phyloP scores from a whole-genome alignment of 2,329 filamentous ascomycete genomes.

The Cyphellophora attinorum region DNA sequence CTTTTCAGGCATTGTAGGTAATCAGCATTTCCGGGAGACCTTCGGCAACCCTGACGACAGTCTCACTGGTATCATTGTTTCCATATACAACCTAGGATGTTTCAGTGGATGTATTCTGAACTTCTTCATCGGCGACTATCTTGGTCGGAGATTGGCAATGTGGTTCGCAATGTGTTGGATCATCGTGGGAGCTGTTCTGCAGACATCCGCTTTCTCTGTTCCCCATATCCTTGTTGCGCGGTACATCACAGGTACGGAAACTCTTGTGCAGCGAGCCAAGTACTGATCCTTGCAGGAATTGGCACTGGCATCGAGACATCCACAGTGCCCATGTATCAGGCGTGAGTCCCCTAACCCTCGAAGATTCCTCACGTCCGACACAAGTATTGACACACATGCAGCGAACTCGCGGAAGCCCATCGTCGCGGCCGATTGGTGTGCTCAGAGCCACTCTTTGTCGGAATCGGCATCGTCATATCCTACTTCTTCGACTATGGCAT shows the following conservation, averaged over 20 bases:
- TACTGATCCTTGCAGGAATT: constrained; percentile 22
- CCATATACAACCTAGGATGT: constrained; percentile 17
- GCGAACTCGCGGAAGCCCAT: constrained; percentile 27
- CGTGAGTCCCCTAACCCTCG: too few relatives aligned
- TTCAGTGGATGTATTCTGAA: constrained; percentile 23
- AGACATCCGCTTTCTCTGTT: constrained; percentile 23
- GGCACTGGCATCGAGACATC: constrained; percentile 38
- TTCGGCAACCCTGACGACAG: constrained; percentile 4
- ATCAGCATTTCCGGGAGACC: constrained; percentile 18
- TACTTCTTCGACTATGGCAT: constrained; percentile 34
- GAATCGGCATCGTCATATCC: constrained; percentile 27
- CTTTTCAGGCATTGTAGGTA: constrained; percentile 23
- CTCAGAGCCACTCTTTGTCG: constrained; percentile 30
- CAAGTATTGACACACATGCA: constrained; percentile 11
- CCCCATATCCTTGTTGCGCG: constrained; percentile 33
- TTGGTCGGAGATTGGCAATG: constrained; percentile 25
- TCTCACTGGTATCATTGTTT: constrained; percentile 18
- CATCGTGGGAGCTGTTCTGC: constrained; percentile 25
- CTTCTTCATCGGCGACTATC: constrained; percentile 22
- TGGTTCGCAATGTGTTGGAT: constrained; percentile 25
- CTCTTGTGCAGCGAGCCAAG: too few relatives aligned
- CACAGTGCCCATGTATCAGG: constrained; percentile 25
- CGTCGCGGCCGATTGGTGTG: constrained; percentile 33
- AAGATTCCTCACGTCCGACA: background rate
- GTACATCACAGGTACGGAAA: constrained; percentile 30